Evolutionary conservation across 495 filamentous ascomycete genomes (phyloP).

Genomic region (Trichocladium antarcticum): DNA sequence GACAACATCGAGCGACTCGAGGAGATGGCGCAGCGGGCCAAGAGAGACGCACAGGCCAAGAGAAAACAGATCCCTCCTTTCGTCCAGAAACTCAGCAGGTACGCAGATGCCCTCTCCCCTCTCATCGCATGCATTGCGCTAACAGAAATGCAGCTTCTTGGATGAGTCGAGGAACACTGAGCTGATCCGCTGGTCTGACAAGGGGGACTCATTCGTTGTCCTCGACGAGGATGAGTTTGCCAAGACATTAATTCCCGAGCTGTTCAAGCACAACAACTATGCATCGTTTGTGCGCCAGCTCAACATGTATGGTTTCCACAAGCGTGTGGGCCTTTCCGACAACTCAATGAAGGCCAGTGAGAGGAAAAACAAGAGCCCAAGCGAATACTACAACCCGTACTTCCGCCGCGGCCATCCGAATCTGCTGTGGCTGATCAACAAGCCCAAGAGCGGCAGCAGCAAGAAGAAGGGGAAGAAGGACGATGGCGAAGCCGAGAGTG

Average conservation of each 20-base stretch:
- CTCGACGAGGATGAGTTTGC: conserved; percentile 98
- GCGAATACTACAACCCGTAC: conserved; percentile 94
- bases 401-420: conserved; percentile 91
- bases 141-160: conserved; percentile 55
- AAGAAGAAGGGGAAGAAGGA: conserved; percentile 55
- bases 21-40: conserved; percentile 60
- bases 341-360: conserved; percentile 97
- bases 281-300: conserved; percentile 96
- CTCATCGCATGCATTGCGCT: not conserved
- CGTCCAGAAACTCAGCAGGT: conserved; percentile 98
- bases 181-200: conserved; percentile 93
- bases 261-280: conserved; percentile 99
- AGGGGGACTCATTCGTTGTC: conserved; percentile 92
- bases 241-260: conserved; percentile 88
- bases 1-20: conserved; percentile 70
- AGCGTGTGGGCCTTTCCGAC: conserved; percentile 91
- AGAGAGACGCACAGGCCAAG: conserved; percentile 73
- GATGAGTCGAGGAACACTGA: conserved; percentile 86
- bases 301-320: conserved; percentile 99
- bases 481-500: conserved; percentile 57
- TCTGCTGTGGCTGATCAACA: conserved; percentile 93
- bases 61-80: conserved; percentile 94
- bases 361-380: conserved; percentile 91
- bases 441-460: conserved; percentile 64
- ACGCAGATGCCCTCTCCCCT: conserved; percentile 8